These are phyloP conservation scores for Brettanomyces sp. DNA, from an alignment of 805 yeast genomes.

Conservation along the genomic window DNA sequence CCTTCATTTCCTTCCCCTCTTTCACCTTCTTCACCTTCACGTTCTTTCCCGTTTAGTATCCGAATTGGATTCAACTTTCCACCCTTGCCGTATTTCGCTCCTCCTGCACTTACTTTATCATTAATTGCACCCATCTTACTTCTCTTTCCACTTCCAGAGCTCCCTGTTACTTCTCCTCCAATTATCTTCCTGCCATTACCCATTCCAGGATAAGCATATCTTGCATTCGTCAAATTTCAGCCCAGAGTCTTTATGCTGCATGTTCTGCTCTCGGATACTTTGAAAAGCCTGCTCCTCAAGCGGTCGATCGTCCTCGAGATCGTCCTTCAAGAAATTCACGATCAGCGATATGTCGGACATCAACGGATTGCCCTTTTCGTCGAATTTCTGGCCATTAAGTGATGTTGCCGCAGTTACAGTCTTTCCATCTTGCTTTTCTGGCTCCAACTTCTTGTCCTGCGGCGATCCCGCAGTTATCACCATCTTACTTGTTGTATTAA, in stretches of 20 bases:
- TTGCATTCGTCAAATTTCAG: conserved; percentile 7
- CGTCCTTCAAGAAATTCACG: conserved; percentile 56
- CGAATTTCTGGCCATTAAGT: conserved; percentile 9
- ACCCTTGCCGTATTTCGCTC: too few relatives aligned
- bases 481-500: conserved; percentile 49
- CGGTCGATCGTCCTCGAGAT: conserved; percentile 51
- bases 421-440: background rate
- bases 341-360: conserved; percentile 48
- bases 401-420: conserved; percentile 1
- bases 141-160: too few relatives aligned
- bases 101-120: too few relatives aligned
- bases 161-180: too few relatives aligned
- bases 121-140: too few relatives aligned
- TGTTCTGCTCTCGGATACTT: conserved; percentile 27
- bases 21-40: conserved; percentile 13
- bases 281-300: conserved; percentile 48
- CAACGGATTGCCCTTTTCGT: conserved; percentile 19
- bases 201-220: conserved; percentile 21
- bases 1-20: conserved; percentile 1
- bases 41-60: conserved; percentile 2
- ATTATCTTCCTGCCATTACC: background rate
- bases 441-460: background rate
- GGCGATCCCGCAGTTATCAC: conserved; percentile 18
- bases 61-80: background rate
- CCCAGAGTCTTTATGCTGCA: background rate